A percentile compares a stretch with the other conserved stretches of the same genome.
Conservation (phyloP, 208 protist species). For the Trypanosoma lewisi region DNA sequence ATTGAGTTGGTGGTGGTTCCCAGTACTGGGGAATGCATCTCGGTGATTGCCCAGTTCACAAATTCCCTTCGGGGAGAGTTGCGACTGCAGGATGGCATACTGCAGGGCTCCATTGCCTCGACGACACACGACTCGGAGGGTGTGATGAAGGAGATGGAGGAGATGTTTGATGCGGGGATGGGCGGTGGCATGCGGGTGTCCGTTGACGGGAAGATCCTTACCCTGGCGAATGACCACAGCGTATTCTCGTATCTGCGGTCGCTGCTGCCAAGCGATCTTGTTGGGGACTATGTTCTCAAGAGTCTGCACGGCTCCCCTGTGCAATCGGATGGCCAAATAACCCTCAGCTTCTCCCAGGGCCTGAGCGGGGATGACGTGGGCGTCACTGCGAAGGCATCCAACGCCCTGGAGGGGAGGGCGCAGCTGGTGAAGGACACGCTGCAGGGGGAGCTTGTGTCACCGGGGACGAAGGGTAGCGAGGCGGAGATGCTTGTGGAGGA, state of each 20-base stretch:
- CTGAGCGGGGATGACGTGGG: neutral
- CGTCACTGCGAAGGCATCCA: slow-evolving; percentile 32
- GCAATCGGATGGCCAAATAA: slow-evolving; percentile 36
- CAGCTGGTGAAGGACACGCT: slow-evolving; percentile 45
- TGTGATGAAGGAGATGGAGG: slow-evolving; percentile 33
- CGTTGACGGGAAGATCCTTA: slow-evolving; percentile 35
- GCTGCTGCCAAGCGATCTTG: slow-evolving; percentile 35
- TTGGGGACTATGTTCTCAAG: slow-evolving; percentile 62
- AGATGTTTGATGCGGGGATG: slow-evolving; percentile 40
- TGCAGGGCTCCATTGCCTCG: slow-evolving; percentile 50
- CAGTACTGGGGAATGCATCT: slow-evolving; percentile 36
- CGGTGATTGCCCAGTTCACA: slow-evolving; percentile 47
- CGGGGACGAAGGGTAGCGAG: slow-evolving; percentile 40
- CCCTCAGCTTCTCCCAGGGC: slow-evolving; percentile 35
- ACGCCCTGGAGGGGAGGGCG: slow-evolving; percentile 43
- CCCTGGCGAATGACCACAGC: slow-evolving; percentile 29
- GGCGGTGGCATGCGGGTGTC: slow-evolving; percentile 38
- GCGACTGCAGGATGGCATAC: slow-evolving; percentile 36
- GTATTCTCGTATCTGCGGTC: slow-evolving; percentile 44
- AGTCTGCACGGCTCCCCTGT: slow-evolving; percentile 40
- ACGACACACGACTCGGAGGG: slow-evolving; percentile 38
- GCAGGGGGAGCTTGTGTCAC: slow-evolving; percentile 47
- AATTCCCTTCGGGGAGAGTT: slow-evolving; percentile 62
- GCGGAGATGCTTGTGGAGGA: slow-evolving; percentile 45
- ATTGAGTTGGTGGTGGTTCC: slow-evolving; percentile 44